phyloP scores from a whole-genome alignment of 2,329 filamentous ascomycete species.

The Aspergillus versicolor region DNA sequence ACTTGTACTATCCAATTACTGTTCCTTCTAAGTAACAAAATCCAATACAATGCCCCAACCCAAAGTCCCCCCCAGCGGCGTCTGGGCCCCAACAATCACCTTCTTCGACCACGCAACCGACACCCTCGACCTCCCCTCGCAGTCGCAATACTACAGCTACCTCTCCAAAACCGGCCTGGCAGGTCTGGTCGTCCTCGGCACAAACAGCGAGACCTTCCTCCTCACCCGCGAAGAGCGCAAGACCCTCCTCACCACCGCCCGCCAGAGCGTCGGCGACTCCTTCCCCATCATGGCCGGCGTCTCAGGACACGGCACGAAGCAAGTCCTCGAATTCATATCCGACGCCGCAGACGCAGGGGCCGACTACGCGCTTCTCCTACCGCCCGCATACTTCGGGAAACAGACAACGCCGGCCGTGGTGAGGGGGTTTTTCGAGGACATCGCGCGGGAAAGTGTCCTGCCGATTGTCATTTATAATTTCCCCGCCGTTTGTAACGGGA shows the following conservation, averaged over 20 bases:
- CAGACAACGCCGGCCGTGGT: constrained; percentile 60
- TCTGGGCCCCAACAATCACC: constrained; percentile 56
- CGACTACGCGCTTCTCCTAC: constrained; percentile 61
- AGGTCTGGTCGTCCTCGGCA: constrained; percentile 56
- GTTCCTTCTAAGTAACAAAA: neutral
- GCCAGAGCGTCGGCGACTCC: constrained; percentile 51
- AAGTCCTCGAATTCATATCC: constrained; percentile 59
- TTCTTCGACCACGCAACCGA: constrained; percentile 54
- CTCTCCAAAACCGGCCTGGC: constrained; percentile 51
- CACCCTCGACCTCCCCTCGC: constrained; percentile 48
- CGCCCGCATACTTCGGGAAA: constrained; percentile 65
- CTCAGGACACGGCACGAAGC: constrained; percentile 65
- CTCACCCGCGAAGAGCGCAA: constrained; percentile 59
- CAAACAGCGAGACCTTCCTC: constrained; percentile 58
- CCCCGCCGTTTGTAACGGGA: constrained; percentile 65
- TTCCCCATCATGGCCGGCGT: constrained; percentile 65
- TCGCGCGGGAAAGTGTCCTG: constrained; percentile 52
- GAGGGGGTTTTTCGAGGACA: constrained; percentile 58
- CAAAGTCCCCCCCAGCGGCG: constrained; percentile 33
- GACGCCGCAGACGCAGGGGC: constrained; percentile 62
- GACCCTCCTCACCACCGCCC: constrained; percentile 56
- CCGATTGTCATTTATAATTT: constrained; percentile 69
- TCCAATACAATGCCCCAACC: neutral
- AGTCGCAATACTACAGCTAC: constrained; percentile 53
- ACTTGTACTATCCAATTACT: no score